Percentiles rank a stretch among this genome's conserved stretches.
Evolutionary conservation across 2,329 filamentous ascomycete genomes (phyloP).

Genomic region (Didymella sp.): DNA sequence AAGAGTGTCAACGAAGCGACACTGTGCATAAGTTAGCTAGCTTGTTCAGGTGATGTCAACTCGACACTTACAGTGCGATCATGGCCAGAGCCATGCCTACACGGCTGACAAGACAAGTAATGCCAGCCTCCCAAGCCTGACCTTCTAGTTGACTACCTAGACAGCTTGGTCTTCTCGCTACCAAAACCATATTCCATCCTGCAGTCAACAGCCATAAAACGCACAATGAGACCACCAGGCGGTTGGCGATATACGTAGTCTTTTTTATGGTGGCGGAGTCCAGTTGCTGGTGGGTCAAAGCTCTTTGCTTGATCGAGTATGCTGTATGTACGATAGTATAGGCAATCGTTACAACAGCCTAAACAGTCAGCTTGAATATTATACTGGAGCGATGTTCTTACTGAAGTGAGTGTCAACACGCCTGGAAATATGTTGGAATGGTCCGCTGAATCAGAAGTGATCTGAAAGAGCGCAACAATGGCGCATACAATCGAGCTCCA

Average conservation of each 20-base stretch:
- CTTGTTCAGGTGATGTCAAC: not conserved
- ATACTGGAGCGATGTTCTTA: slow-evolving; percentile 23
- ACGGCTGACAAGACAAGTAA: slow-evolving; percentile 41
- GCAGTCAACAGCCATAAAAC: slow-evolving; percentile 48
- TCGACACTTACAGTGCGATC: slow-evolving; percentile 41
- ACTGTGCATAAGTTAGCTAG: slow-evolving; percentile 24
- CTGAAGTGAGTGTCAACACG: slow-evolving; percentile 43
- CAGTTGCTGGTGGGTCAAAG: slow-evolving; percentile 37
- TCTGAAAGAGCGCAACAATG: slow-evolving; percentile 38
- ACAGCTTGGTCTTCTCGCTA: slow-evolving; percentile 48
- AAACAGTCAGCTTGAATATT: slow-evolving; percentile 12
- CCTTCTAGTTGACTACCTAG: slow-evolving; percentile 29
- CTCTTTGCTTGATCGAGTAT: slow-evolving; percentile 43
- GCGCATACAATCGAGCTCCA: slow-evolving; percentile 44
- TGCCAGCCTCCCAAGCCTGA: slow-evolving; percentile 44
- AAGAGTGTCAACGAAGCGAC: slow-evolving; percentile 44
- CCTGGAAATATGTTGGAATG: slow-evolving; percentile 39
- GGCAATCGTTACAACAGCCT: slow-evolving; percentile 44
- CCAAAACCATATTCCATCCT: slow-evolving; percentile 51
- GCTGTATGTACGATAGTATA: slow-evolving; percentile 48
- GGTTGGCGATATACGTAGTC: slow-evolving; percentile 44
- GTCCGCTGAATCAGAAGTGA: slow-evolving; percentile 39
- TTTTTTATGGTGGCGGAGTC: slow-evolving; percentile 36
- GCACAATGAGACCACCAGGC: slow-evolving; percentile 41
- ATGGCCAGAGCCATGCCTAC: slow-evolving; percentile 42